Evolutionary conservation across 2,329 filamentous ascomycete species (phyloP), one percentile per base, ranked within the genome.

Genomic region (Fonsecaea erecta): DNA sequence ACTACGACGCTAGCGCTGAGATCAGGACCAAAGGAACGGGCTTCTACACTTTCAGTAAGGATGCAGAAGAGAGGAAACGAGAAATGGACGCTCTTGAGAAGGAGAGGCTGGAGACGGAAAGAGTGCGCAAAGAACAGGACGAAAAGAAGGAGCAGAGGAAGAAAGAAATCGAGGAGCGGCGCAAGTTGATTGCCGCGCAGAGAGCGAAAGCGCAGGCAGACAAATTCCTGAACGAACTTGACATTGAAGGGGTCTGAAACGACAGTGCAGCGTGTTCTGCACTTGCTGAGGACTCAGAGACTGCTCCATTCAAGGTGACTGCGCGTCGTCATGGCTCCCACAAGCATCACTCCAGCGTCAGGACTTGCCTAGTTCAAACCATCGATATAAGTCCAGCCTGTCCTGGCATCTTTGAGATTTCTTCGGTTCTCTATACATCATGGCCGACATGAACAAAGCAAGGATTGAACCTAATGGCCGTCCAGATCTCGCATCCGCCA

Each of bases 1-100:
- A 98, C 78, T 99, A 98, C 78, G 90, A 97, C 76, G 92, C 92
- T 1, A 85, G 86, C 66, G 85, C 84, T 66, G 95, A 99, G 83
- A 88, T 97, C 55, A 84, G 95, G 66, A 92, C 87, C 52, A 94
- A 95, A 73, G 95, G 95, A 3, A 91, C 91, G 0, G 95, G 91
- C 0, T 99, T 98, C 79, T 97, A 93, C 80, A 88, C 90, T 63
- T 98, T 99, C 75, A 92, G 89, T 64, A 86, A 85, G 70, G 90
- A 96, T 76, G 88, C 90, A 74, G 87, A 85, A 70, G 81, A 83
- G 69, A 78, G 85, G 54, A 82, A 88, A 74, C 77, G 78, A 72
- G 91, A 98, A 82, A 97, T 98, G 91, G 83, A 86, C 70, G 84
- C 83, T 52, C 80, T 97, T 62, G 84, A 87, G 68, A 81, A 83